Evolutionary conservation across 1,139 yeast species (phyloP).

Genomic region (Candida albicans): DNA sequence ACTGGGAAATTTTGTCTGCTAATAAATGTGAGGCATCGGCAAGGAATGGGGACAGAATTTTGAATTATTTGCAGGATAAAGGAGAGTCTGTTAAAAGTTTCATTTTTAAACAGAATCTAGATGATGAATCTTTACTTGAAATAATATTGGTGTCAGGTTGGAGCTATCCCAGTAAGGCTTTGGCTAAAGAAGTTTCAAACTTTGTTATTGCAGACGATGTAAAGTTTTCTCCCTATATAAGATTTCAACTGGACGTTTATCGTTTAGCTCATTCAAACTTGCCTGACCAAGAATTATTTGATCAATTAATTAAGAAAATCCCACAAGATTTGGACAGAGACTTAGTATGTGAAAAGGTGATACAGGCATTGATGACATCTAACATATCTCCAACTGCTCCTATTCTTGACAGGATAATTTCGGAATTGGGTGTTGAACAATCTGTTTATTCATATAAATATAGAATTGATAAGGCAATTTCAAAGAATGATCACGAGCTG

Average conservation of each 20-base stretch:
- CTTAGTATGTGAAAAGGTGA: slow-evolving; percentile 18
- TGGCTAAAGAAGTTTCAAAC: slow-evolving; percentile 17
- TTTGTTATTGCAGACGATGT: slow-evolving; percentile 23
- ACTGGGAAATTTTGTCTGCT: slow-evolving; percentile 26
- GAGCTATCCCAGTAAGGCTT: slow-evolving; percentile 8
- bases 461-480: slow-evolving; percentile 20
- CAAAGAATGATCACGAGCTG: slow-evolving; percentile 16
- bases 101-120: slow-evolving; percentile 23
- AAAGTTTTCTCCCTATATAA: slow-evolving; percentile 22
- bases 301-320: background rate
- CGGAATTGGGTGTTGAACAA: slow-evolving; percentile 16
- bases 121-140: slow-evolving; percentile 27
- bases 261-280: background rate
- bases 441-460: slow-evolving; percentile 20
- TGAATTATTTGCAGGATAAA: slow-evolving; percentile 12
- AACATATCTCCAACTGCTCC: slow-evolving; percentile 22
- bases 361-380: slow-evolving; percentile 21
- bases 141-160: slow-evolving; percentile 18
- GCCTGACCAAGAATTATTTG: slow-evolving; percentile 2
- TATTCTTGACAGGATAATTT: slow-evolving; percentile 16
- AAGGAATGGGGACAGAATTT: slow-evolving; percentile 7
- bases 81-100: slow-evolving; percentile 17
- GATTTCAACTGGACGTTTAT: slow-evolving; percentile 22
- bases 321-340: slow-evolving; percentile 13
- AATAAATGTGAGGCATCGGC: slow-evolving; percentile 14